Base-by-base conservation (phyloP, 495 filamentous ascomycete species). In the Annulohypoxylon nitens region DNA sequence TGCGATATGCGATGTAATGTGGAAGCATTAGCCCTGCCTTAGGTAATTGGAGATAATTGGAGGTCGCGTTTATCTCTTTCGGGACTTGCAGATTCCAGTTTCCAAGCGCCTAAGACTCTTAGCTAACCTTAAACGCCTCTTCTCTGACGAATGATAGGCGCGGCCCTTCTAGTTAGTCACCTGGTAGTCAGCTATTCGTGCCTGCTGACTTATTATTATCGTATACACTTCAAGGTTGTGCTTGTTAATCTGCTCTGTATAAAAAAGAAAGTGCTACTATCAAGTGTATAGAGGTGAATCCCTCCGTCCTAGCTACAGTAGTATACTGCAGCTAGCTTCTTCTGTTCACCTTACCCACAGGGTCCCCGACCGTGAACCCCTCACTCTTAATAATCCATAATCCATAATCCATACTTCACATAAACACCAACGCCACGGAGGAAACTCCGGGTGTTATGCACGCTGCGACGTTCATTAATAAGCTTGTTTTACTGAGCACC, bases 291-390 rank as follows among this genome's bases (percentile, higher is more conserved):
- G 4, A 41, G 37, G 3, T 9, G 10, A 41, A 9, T 41, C 10
- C 37, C 37, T 11, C 37, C 37, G 10, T 3, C 37, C 10, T 41
- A 41, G 37, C 12, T 30, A 30, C 30, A 30, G 11, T 39, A 14
- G 39, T 43, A 43, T 4, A 3, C 14, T 4, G 39, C 12, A 5
- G 4, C 18, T 34, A 20, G 57, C 39, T 16, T 43, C 18, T 26
- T 60, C 10, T n/a, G 20, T 41, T 60, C 18, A 60, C 57, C 57
- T 60, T 60, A 41, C 57, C 57, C 57, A 60, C 57, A 60, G 30
- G 37, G 48, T 20, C 47, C 9, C 30, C 30, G 5, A 30, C 3
- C 30, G 3, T 4, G 9, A 23, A 26, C 48, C 50, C 48, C 48
- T 25, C 20, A 11, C 9, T 30, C 25, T 54, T 30, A 54, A n/a